These are phyloP conservation scores for Aspergillus felis DNA, from an alignment of 2,329 filamentous ascomycete species.

Conservation along the genomic window DNA sequence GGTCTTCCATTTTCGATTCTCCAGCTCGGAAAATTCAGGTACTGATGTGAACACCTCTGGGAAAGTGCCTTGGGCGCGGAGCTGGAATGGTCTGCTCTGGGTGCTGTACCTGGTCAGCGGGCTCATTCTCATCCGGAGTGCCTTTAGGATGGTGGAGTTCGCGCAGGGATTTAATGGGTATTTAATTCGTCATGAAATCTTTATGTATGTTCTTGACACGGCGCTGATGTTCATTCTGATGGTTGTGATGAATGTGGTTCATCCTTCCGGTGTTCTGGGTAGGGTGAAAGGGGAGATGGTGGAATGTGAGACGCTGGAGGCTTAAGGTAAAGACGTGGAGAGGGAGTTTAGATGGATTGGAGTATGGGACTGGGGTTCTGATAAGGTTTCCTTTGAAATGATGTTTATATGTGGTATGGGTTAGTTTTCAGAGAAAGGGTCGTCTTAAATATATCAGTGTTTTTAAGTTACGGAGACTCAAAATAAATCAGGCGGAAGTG, in stretches of 20 bases:
- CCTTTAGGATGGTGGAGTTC: background rate
- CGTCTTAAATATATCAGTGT: too few species aligned
- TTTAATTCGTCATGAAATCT: background rate
- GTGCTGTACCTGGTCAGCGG: background rate
- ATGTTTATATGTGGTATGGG: background rate
- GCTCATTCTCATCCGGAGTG: background rate
- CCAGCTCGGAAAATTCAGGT: too few species aligned
- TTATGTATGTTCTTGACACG: background rate
- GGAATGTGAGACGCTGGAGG: background rate
- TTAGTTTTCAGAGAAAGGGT: background rate
- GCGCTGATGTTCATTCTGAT: background rate
- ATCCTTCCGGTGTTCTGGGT: background rate
- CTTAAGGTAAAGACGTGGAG: background rate
- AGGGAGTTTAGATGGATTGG: background rate
- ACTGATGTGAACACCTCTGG: background rate
- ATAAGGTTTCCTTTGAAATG: background rate
- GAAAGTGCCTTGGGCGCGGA: background rate
- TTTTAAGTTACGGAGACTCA: too few species aligned
- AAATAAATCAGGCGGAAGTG: too few species aligned
- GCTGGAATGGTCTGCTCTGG: conserved; percentile 1
- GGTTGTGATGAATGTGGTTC: conserved; percentile 3
- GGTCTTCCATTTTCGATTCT: conserved; percentile 17
- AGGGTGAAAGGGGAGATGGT: conserved; percentile 21
- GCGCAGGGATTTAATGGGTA: background rate
- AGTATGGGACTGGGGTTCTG: background rate